Conservation (phyloP, 257 asterid genomes). For the Handroanthus guayacan region DNA sequence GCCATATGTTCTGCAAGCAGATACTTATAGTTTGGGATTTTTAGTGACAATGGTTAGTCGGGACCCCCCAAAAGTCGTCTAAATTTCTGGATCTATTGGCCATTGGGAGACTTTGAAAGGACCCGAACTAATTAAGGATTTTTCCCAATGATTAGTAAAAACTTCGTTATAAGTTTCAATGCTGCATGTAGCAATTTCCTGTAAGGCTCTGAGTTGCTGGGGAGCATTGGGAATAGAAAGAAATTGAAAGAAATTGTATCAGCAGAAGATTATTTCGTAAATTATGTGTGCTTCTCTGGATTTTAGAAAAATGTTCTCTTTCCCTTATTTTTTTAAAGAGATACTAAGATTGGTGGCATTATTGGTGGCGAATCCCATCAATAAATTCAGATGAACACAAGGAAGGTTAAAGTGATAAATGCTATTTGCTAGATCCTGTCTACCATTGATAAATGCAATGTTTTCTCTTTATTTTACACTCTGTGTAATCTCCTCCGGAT, state of each 20-base stretch:
- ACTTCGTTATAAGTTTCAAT: neutral
- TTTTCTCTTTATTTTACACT: neutral
- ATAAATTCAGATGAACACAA: neutral
- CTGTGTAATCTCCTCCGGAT: neutral
- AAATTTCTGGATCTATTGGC: neutral
- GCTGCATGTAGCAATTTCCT: neutral
- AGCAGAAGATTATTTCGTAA: neutral
- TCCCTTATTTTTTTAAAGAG: neutral
- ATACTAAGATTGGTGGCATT: neutral
- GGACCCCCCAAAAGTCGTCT: neutral
- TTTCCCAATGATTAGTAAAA: neutral
- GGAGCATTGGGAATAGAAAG: neutral
- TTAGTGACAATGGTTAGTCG: neutral
- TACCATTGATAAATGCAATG: neutral
- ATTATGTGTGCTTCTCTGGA: neutral
- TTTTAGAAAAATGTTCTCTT: neutral
- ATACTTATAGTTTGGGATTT: neutral
- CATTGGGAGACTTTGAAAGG: slow-evolving; percentile 14
- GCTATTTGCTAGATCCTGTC: neutral
- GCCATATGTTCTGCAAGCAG: slow-evolving; percentile 6
- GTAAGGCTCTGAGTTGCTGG: neutral
- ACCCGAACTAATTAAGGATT: neutral
- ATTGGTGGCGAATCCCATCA: neutral
- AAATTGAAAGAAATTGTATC: neutral
- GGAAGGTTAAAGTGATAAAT: neutral